Base-by-base conservation (phyloP, 345 rosid genomes). In the Angophora floribunda region DNA sequence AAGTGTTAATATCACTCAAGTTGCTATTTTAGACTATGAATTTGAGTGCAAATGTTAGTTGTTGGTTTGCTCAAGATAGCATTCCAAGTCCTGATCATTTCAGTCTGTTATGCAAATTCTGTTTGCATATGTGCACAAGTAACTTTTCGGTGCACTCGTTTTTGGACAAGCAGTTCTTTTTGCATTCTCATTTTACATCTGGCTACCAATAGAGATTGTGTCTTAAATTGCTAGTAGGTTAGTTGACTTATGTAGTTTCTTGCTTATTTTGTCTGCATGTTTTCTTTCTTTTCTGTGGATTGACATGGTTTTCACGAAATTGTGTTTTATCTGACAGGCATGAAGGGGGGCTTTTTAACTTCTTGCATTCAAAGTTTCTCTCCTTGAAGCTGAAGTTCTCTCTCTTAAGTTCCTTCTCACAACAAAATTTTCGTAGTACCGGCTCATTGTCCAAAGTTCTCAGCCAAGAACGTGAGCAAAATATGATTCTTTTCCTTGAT, bases 341-440 rank as follows among this genome's bases (percentile, higher is more conserved):
- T 78, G 99, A 98, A 95, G 97, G 98, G 79, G 99, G 99, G 87
- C 92, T 98, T 57, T 45, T 94, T 36, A 95, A 92, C 13, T 93
- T 98, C 90, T 88, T 97, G 90, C 92, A 75, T 67, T 92, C 95
- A 28, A 95, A 90, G 90, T 87, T 91, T 89, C 86, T 86, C 70
- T 90, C 90, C 89, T 86, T 91, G 75, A 91, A 90, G 90, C 90
- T 90, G n/a, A 90, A 87, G 51, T 86, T 88, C 87, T 41, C 91
- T 85, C 89, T 91, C 51, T 89, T 88, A 32, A 87, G 89, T 50
- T 89, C 93, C 55, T 87, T 24, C 32, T 50, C 90, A 47, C 47
- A 51, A 50, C 45, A 13, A 17, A 87, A 89, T 41, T 85, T 85
- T 87, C 82, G 8, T 15, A 30, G 57, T 36, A 89, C 87, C 55